Evolutionary conservation across 31 red algal species (phyloP), one percentile per base, ranked within the genome.

Genomic region (Porphyra umbilicalis): DNA sequence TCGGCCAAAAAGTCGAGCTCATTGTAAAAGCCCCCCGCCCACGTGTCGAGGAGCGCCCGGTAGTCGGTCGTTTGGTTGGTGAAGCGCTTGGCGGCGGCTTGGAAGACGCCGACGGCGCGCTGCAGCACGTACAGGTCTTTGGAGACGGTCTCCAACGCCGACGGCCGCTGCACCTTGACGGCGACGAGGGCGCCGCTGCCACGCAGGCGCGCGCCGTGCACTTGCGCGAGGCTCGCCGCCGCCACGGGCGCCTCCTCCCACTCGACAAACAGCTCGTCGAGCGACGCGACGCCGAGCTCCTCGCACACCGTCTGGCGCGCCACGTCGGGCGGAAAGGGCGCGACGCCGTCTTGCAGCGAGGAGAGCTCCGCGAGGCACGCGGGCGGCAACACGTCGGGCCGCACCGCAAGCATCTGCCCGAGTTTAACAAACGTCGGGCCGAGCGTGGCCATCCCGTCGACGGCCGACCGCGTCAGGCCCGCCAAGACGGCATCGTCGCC

Each of bases 141-240:
- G 76, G 81, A 76, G 9, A 84, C 81, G 29, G 67, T 85, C 25
- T 25, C 37, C 37, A 89, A 36, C 46, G 79, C 79, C 38, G 79
- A 84, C 38, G 87, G 87, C 37, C 87, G 79, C 40, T 94, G 95
- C 33, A 98, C 89, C 71, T 98, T 98, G 34, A 98, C 91, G 10
- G 95, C 95, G 1, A 98, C 95, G 33, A 83, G 37, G 39, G 91
- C 76, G n/a, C 92, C 92, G 78, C 40, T 89, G 15, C 78, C 80
- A 13, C 30, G 35, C 11, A 98, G 85, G n/a, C 82, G 82, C 4
- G 95, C 95, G 16, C 86, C 79, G 89, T 97, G 89, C 25, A 97
- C 95, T 67, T 97, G 95, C 75, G 75, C 95, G 30, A 97, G 75
- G 35, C 88, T 91, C 25, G 95, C 95, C 11, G 95, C 91, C 36